A percentile compares a stretch with the other conserved stretches of the same genome.
These are phyloP conservation scores for Podaxis rugospora DNA, from an alignment of 768 basidiomycete species.

Conservation along the genomic window DNA sequence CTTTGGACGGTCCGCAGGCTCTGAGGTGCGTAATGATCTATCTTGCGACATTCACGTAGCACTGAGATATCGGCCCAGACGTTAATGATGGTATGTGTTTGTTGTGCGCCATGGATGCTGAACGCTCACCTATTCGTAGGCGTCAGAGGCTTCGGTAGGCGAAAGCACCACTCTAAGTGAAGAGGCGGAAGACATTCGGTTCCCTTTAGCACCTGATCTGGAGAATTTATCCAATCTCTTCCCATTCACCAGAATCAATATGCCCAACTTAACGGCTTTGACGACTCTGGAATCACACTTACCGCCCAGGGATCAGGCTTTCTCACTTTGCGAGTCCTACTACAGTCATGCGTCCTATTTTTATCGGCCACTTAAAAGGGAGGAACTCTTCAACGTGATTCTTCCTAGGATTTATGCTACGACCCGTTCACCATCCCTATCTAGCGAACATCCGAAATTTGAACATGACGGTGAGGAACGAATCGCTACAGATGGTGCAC, in stretches of 20 bases:
- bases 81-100: slow-evolving; percentile 33
- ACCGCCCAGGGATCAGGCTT: slow-evolving; percentile 40
- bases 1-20: slow-evolving; percentile 60
- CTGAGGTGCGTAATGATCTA: slow-evolving; percentile 36
- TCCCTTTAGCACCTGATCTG: slow-evolving; percentile 26
- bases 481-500: neutral
- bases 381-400: slow-evolving; percentile 38
- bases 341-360: slow-evolving; percentile 43
- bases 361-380: slow-evolving; percentile 45
- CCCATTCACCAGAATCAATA: slow-evolving; percentile 32
- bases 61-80: slow-evolving; percentile 22
- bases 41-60: neutral
- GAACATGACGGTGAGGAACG: neutral
- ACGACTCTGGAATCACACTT: slow-evolving; percentile 35
- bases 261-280: slow-evolving; percentile 25
- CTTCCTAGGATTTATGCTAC: slow-evolving; percentile 36
- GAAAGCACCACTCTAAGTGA: slow-evolving; percentile 7
- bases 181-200: neutral
- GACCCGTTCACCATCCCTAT: slow-evolving; percentile 14
- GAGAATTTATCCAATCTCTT: slow-evolving; percentile 36
- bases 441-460: neutral
- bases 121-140: slow-evolving; percentile 24
- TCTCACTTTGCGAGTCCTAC: slow-evolving; percentile 35
- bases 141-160: slow-evolving; percentile 13
- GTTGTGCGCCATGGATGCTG: neutral